Evolutionary conservation across 2,329 filamentous ascomycete species (phyloP).

Genomic region (Sclerotinia glacialis): DNA sequence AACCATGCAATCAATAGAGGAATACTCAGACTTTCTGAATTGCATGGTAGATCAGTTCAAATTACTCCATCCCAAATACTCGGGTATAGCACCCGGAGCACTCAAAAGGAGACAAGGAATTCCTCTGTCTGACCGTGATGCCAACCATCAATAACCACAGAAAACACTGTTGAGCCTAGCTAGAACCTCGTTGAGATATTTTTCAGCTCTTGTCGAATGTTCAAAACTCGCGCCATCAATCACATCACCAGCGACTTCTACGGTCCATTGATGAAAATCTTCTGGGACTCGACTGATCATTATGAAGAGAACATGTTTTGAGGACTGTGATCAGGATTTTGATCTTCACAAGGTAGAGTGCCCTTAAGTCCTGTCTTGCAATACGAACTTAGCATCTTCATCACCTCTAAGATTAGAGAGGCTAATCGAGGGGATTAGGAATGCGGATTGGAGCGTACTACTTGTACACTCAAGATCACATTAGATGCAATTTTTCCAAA

Average conservation of each 20-base stretch:
- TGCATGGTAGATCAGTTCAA: not conserved
- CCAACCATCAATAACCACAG: not conserved
- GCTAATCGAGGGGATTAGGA: not conserved
- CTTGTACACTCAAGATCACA: not conserved
- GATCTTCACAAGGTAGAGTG: not conserved
- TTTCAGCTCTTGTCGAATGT: not conserved
- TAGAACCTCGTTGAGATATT: not conserved
- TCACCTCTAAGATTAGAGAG: not conserved
- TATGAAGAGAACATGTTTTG: too few species aligned
- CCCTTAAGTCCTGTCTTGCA: not conserved
- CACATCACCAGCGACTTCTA: not conserved
- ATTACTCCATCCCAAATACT: not conserved
- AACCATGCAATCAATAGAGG: not conserved
- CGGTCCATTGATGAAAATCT: not conserved
- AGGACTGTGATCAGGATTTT: not conserved
- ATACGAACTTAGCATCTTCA: not conserved
- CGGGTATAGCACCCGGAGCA: not conserved
- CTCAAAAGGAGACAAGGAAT: not conserved
- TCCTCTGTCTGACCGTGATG: not conserved
- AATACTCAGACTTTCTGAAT: too few species aligned
- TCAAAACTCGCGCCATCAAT: too few species aligned
- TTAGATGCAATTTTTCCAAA: not conserved
- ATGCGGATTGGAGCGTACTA: too few species aligned
- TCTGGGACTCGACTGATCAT: not conserved
- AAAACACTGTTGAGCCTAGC: not conserved